Conservation (phyloP, 352 stramenopile species). For the Pythium graminicola region DNA sequence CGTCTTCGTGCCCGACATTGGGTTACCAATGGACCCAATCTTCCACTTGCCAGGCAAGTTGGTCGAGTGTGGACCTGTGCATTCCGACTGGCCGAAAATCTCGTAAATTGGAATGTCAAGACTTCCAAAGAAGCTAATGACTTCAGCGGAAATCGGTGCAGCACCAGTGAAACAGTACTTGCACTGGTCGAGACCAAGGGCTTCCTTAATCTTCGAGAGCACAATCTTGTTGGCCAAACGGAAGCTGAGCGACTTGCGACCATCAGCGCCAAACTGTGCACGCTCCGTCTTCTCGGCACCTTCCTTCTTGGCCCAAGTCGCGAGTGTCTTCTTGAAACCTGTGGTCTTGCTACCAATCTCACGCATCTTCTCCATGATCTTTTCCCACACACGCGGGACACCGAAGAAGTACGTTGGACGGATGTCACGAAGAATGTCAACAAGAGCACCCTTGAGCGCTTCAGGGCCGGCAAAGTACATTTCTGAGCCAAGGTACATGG, state of each 20-base stretch:
- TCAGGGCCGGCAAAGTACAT: slow-evolving; percentile 88
- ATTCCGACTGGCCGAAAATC: slow-evolving; percentile 92
- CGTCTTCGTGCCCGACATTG: slow-evolving; percentile 66
- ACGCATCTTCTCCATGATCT: slow-evolving; percentile 90
- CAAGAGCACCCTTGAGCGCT: slow-evolving; percentile 85
- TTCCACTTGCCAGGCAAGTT: slow-evolving; percentile 83
- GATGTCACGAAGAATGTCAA: slow-evolving; percentile 78
- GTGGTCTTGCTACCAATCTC: slow-evolving; percentile 76
- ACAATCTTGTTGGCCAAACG: slow-evolving; percentile 83
- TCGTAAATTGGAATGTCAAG: slow-evolving; percentile 93
- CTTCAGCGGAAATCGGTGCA: slow-evolving; percentile 90
- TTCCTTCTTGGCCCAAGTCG: slow-evolving; percentile 87
- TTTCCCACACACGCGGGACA: slow-evolving; percentile 90
- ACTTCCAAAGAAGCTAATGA: slow-evolving; percentile 93
- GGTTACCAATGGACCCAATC: slow-evolving; percentile 74
- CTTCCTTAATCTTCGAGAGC: slow-evolving; percentile 82
- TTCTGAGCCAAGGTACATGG: slow-evolving; percentile 52
- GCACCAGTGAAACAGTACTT: slow-evolving; percentile 68
- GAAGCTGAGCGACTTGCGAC: slow-evolving; percentile 85
- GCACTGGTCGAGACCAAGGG: slow-evolving; percentile 89
- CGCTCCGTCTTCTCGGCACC: slow-evolving; percentile 66
- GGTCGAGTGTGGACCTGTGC: slow-evolving; percentile 75
- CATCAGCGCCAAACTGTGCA: slow-evolving; percentile 81
- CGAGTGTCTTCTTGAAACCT: slow-evolving; percentile 90
- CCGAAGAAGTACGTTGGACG: slow-evolving; percentile 88